phyloP scores from a whole-genome alignment of 371 early-diverging fungal genomes.

The Saksenaea vasiformis region DNA sequence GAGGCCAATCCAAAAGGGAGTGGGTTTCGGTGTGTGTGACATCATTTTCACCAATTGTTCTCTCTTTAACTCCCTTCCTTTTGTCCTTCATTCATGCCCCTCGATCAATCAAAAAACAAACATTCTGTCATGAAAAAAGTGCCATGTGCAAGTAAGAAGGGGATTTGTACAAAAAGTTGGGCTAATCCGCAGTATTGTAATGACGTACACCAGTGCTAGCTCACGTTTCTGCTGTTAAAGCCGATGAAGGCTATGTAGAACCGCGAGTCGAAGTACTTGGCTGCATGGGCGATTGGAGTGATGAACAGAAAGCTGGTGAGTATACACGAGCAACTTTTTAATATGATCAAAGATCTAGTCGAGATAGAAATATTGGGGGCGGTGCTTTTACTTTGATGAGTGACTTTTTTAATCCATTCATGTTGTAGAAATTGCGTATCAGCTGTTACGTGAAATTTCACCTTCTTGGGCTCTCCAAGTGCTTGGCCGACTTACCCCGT shows the following conservation, averaged over 20 bases:
- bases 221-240: constrained; percentile 11
- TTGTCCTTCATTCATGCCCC: not conserved
- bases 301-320: constrained; percentile 69
- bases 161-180: not conserved
- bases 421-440: constrained; percentile 66
- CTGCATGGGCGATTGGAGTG: constrained; percentile 52
- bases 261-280: constrained; percentile 56
- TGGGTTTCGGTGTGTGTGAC: constrained; percentile 4
- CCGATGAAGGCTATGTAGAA: constrained; percentile 72
- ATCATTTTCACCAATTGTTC: not conserved
- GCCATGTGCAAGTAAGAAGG: not conserved
- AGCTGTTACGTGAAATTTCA: constrained; percentile 63
- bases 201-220: not conserved
- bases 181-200: not conserved
- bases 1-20: no score
- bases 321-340: not conserved
- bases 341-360: not conserved
- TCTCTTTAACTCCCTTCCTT: not conserved
- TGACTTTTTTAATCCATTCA: not conserved
- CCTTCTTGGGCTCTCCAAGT: constrained; percentile 55
- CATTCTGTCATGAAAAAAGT: not conserved
- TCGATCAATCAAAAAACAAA: not conserved
- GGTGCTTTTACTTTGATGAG: not conserved
- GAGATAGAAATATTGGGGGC: constrained; percentile 1
- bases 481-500: constrained; percentile 58